phyloP scores from a whole-genome alignment of 495 filamentous ascomycete genomes.

The Opeltia flavorubescens region DNA sequence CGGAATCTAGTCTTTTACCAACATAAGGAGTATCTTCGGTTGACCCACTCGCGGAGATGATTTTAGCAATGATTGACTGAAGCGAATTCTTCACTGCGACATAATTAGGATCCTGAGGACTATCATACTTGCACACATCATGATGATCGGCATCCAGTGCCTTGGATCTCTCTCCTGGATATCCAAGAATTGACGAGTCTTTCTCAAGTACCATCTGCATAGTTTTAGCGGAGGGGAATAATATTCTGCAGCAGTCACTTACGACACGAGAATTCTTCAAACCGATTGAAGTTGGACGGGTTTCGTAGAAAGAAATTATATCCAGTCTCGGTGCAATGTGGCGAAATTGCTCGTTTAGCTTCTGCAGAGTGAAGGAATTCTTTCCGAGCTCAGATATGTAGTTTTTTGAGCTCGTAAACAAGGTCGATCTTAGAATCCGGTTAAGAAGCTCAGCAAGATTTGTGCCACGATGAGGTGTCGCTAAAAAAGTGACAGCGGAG shows the following conservation, averaged over 20 bases:
- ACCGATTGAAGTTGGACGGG: constrained; percentile 17
- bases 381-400: constrained; percentile 30
- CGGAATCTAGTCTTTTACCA: constrained; percentile 7
- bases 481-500: constrained; percentile 28
- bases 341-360: constrained; percentile 34
- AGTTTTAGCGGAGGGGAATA: neutral
- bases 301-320: constrained; percentile 38
- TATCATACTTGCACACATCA: constrained; percentile 32
- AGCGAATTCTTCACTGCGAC: constrained; percentile 25
- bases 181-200: constrained; percentile 28
- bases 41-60: constrained; percentile 6
- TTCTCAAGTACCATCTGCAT: constrained; percentile 18
- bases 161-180: constrained; percentile 26
- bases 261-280: neutral
- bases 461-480: constrained; percentile 35
- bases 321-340: constrained; percentile 22
- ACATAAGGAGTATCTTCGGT: neutral
- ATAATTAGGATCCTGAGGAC: constrained; percentile 28
- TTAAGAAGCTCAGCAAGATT: constrained; percentile 25
- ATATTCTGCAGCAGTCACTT: neutral
- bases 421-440: constrained; percentile 17
- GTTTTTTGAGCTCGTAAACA: constrained; percentile 15
- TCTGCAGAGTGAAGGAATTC: constrained; percentile 21
- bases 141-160: constrained; percentile 33
- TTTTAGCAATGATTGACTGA: constrained; percentile 11